Percentiles rank a stretch among this genome's conserved stretches.
Conservation (phyloP, 2,329 filamentous ascomycete species). For the Claviceps humidiphila region DNA sequence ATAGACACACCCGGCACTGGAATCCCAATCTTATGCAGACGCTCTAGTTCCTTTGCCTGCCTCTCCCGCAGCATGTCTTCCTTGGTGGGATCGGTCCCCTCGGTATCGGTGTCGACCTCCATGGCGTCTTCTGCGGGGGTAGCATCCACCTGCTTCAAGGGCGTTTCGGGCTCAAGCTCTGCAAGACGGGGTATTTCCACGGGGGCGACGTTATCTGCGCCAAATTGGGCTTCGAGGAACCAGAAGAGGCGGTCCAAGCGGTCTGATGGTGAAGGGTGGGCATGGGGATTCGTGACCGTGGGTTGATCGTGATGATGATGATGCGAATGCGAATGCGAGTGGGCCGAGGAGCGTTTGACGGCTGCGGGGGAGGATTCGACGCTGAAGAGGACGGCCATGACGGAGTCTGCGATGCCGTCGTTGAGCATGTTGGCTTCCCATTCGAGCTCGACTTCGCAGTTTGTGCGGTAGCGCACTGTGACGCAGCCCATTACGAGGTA, state of each 20-base stretch:
- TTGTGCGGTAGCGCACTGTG: constrained; percentile 60
- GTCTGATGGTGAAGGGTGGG: constrained; percentile 57
- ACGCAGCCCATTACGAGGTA: constrained; percentile 84
- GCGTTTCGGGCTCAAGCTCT: background rate
- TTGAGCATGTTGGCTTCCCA: constrained; percentile 99
- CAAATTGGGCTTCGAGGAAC: constrained; percentile 96
- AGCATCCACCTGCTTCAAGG: background rate
- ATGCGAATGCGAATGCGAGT: constrained; percentile 21
- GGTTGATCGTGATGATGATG: constrained; percentile 21
- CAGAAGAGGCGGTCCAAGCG: constrained; percentile 77
- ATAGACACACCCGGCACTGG: constrained; percentile 83
- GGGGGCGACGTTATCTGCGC: constrained; percentile 65
- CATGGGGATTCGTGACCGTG: constrained; percentile 51
- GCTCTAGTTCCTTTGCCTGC: constrained; percentile 58
- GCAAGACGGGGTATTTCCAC: constrained; percentile 43
- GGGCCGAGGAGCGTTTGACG: constrained; percentile 52
- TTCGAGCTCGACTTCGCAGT: constrained; percentile 76
- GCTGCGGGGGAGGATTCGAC: constrained; percentile 91
- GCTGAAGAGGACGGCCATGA: constrained; percentile 82
- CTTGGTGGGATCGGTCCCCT: background rate
- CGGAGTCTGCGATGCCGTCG: constrained; percentile 93
- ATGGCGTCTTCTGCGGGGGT: background rate
- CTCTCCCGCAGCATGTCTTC: constrained; percentile 1
- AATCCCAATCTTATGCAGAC: constrained; percentile 73
- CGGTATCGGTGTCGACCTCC: background rate